Evolutionary conservation across 129 eudicot genomes (phyloP), one percentile per base, ranked within the genome.

Genomic region (Lonicera japonica): DNA sequence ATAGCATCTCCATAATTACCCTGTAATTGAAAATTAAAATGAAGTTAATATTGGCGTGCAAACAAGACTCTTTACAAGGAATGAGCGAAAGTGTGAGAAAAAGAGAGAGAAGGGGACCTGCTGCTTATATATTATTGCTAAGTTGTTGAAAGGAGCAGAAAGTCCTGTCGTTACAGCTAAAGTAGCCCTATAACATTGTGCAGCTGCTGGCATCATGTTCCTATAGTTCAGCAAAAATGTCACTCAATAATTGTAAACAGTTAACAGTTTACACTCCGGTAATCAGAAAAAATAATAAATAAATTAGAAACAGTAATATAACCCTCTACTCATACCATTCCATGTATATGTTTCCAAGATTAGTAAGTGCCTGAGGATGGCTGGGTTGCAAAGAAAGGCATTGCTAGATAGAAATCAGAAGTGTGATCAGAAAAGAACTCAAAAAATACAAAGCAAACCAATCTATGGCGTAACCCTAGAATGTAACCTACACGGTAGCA

Each of bases 341-440:
- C 99, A 92, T 88, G 65, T 92, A 92, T 54, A 92, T 88, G 66
- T 92, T 92, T 38, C 99, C 99, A 57, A 92, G 95, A 76, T 88
- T 92, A 57, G 99, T 92, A 40, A 92, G 89, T 58, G 99, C 96
- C 72, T 88, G 99, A 23, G 99, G 99, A 76, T 92, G 96, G 62
- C 70, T 85, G 38, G 98, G 96, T 78, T 85, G 96, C 56, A 92
- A 60, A 63, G 98, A 56, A 57, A 92, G 91, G 77, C 98, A 92
- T 92, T 92, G 96, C 98, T 92, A 38, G 21, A 77, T 1, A 34
- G 36, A 25, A 78, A 74, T 52, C 58, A 70, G 56, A 56, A 63
- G 11, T n/a, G 7, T 12, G 10, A 52, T 65, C 50, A 63, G 47
- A 54, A 23, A 41, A 20, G 8, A 65, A 68, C 22, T 15, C 19